Evolutionary conservation across 768 basidiomycete species (phyloP).

Genomic region (Rhizopogon sp.): DNA sequence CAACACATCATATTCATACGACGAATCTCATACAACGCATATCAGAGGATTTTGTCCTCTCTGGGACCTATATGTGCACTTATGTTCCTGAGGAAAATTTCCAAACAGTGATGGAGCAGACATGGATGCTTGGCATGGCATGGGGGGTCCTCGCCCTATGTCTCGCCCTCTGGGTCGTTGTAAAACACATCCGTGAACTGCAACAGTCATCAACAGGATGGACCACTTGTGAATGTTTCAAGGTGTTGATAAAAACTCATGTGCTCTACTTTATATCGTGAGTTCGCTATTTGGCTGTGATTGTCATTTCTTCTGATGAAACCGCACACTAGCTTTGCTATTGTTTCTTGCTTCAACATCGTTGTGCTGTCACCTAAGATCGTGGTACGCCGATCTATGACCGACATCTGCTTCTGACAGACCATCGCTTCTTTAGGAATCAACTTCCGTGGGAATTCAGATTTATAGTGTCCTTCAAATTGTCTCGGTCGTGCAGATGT

Average conservation of each 20-base stretch:
- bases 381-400: not conserved
- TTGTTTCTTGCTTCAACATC: not conserved
- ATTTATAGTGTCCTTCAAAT: not conserved
- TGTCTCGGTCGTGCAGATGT: not conserved
- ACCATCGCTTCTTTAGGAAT: not conserved
- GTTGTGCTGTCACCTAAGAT: not conserved
- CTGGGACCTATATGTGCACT: not conserved
- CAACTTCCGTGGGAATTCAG: not conserved
- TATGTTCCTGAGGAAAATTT: not conserved
- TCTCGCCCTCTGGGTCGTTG: not conserved
- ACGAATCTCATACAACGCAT: not conserved
- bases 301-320: not conserved
- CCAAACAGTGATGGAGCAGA: no score
- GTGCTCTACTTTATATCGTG: not conserved
- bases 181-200: not conserved
- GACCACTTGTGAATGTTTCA: not conserved
- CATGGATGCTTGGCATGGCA: not conserved
- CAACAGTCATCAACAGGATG: not conserved
- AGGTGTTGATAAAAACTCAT: not conserved
- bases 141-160: not conserved
- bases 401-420: not conserved
- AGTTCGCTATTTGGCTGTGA: not conserved
- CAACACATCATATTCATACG: not conserved
- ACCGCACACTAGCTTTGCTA: not conserved
- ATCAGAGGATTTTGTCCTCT: not conserved